phyloP scores from a whole-genome alignment of 129 eudicot genomes.

The Tagetes erecta region DNA sequence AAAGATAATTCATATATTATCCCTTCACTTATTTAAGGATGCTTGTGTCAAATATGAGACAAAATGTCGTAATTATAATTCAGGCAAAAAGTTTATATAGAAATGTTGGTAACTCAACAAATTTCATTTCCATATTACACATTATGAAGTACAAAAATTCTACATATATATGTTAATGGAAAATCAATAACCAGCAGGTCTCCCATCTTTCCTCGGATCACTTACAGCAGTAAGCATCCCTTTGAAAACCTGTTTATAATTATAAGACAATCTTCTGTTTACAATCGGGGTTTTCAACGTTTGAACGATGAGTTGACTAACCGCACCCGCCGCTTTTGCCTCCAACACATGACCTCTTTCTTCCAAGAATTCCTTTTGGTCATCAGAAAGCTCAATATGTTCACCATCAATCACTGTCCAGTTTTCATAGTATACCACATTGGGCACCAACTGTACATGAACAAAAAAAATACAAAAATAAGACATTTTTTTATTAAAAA shows the following conservation, averaged over 20 bases:
- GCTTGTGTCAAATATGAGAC: no score
- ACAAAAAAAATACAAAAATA: not conserved
- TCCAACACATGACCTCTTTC: constrained; percentile 68
- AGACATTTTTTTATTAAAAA: not conserved
- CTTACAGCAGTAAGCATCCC: constrained; percentile 78
- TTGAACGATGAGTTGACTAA: constrained; percentile 81
- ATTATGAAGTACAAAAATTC: not conserved
- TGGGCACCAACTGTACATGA: constrained; percentile 64
- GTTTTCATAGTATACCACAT: constrained; percentile 69
- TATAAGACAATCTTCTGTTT: constrained; percentile 28
- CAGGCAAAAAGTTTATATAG: no score
- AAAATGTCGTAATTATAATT: no score
- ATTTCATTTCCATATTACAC: not conserved
- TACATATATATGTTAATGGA: not conserved
- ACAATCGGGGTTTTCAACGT: constrained; percentile 24
- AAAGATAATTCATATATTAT: no score
- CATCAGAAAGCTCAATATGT: constrained; percentile 68
- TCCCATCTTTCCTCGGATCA: constrained; percentile 86
- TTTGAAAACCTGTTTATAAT: constrained; percentile 23
- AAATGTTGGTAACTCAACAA: no score
- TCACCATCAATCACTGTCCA: constrained; percentile 76
- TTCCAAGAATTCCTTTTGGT: constrained; percentile 51
- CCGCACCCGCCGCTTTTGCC: constrained; percentile 58
- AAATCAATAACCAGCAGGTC: constrained; percentile 53
- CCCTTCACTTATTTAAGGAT: no score